phyloP scores from a whole-genome alignment of 2,329 filamentous ascomycete species.

The Zymoseptoria ardabiliae region DNA sequence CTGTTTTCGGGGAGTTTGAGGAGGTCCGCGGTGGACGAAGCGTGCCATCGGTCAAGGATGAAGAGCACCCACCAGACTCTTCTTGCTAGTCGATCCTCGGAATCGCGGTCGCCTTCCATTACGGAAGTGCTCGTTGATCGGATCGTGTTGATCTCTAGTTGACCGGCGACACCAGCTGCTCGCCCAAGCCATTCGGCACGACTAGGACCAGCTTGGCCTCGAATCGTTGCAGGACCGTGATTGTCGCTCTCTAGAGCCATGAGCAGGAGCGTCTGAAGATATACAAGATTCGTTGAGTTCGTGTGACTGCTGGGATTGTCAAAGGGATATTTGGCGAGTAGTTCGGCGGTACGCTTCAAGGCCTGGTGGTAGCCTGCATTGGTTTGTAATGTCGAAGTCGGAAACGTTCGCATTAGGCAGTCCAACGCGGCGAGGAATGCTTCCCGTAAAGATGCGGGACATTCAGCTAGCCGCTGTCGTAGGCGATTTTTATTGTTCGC shows the following conservation, averaged over 20 bases:
- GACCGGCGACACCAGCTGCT: constrained; percentile 59
- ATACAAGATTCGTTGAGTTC: constrained; percentile 43
- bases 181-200: constrained; percentile 54
- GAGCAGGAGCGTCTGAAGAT: constrained; percentile 60
- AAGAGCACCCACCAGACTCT: constrained; percentile 67
- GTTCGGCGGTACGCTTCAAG: constrained; percentile 36
- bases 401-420: constrained; percentile 51
- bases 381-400: constrained; percentile 32
- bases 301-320: constrained; percentile 37
- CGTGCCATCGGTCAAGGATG: constrained; percentile 66
- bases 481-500: constrained; percentile 51
- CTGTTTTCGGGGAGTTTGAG: constrained; percentile 56
- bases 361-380: constrained; percentile 30
- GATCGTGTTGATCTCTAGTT: constrained; percentile 53
- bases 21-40: constrained; percentile 58
- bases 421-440: constrained; percentile 60
- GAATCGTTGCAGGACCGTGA: constrained; percentile 40
- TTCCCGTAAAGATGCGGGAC: constrained; percentile 50
- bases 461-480: constrained; percentile 49
- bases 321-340: constrained; percentile 39
- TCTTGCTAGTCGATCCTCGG: constrained; percentile 54
- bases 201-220: constrained; percentile 41
- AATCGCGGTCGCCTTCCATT: constrained; percentile 48
- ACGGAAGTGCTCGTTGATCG: constrained; percentile 35
- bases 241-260: constrained; percentile 60